Evolutionary conservation across 306 rosid genomes (phyloP).

Genomic region (Trifolium dubium): DNA sequence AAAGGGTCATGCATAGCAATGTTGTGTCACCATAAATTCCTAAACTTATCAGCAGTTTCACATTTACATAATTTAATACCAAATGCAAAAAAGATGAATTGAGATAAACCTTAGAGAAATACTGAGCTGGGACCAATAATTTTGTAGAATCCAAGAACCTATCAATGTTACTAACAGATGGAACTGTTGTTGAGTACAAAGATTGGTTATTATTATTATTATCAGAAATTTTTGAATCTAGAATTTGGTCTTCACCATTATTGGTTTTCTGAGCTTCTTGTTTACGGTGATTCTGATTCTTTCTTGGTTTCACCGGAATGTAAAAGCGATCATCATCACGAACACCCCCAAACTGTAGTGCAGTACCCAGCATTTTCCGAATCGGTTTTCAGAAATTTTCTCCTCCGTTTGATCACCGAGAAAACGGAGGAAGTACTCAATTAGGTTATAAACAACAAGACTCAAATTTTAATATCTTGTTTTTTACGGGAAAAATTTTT

Average conservation of each 20-base stretch:
- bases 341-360: slow-evolving; percentile 63
- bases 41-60: no score
- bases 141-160: slow-evolving; percentile 73
- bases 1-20: no score
- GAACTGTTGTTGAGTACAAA: slow-evolving; percentile 36
- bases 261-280: slow-evolving; percentile 56
- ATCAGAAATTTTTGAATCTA: slow-evolving; percentile 44
- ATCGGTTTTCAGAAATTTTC: slow-evolving; percentile 17
- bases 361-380: slow-evolving; percentile 71
- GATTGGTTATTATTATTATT: slow-evolving; percentile 34
- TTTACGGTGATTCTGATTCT: slow-evolving; percentile 60
- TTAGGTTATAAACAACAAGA: slow-evolving; percentile 1
- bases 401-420: slow-evolving; percentile 42
- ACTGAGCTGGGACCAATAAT: slow-evolving; percentile 77
- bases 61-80: no score
- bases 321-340: slow-evolving; percentile 70
- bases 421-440: slow-evolving; percentile 42
- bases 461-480: slow-evolving; percentile 2
- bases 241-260: slow-evolving; percentile 50
- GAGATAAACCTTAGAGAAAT: slow-evolving; percentile 70
- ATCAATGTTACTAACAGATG: slow-evolving; percentile 61
- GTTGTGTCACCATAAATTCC: no score
- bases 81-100: not conserved
- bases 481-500: not conserved
- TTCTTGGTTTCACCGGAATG: slow-evolving; percentile 71